Percentiles rank a stretch among this genome's conserved stretches.
Evolutionary conservation across 2,329 filamentous ascomycete genomes (phyloP).

Genomic region (Calonectria multiphialidica): DNA sequence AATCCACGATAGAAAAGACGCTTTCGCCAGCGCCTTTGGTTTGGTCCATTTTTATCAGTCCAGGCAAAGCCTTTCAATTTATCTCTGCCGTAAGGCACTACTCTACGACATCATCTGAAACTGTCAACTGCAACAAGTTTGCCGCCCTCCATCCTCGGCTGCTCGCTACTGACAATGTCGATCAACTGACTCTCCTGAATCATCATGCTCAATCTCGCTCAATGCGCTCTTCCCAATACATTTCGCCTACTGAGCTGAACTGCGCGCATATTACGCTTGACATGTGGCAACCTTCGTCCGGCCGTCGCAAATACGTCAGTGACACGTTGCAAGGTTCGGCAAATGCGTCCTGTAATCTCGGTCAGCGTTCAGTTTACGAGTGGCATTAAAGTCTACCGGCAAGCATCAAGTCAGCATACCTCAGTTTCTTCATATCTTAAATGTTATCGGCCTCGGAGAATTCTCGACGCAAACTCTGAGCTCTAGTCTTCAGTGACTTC

Average conservation of each 20-base stretch:
- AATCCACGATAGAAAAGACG: not conserved
- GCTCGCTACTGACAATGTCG: not conserved
- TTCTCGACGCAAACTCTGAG: too few species aligned
- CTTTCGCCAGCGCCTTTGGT: not conserved
- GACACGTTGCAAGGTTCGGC: not conserved
- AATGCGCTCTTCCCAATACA: not conserved
- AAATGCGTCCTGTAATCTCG: not conserved
- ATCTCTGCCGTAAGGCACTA: not conserved
- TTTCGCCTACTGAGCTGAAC: not conserved
- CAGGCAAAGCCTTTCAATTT: not conserved
- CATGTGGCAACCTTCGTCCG: not conserved
- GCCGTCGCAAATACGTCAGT: not conserved
- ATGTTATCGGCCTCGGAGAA: not conserved
- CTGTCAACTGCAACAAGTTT: not conserved
- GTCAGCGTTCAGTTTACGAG: not conserved
- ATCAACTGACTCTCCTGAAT: not conserved
- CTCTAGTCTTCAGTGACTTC: not conserved
- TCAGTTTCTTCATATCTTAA: not conserved
- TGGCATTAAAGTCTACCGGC: not conserved
- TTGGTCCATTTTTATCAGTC: not conserved
- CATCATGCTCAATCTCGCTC: constrained; percentile 18
- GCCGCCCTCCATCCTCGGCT: not conserved
- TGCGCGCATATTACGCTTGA: not conserved
- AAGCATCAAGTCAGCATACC: not conserved
- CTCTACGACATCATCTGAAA: not conserved